A percentile compares a stretch with the other conserved stretches of the same genome.
Evolutionary conservation across 306 rosid genomes (phyloP).

Genomic region (Inga laurina): DNA sequence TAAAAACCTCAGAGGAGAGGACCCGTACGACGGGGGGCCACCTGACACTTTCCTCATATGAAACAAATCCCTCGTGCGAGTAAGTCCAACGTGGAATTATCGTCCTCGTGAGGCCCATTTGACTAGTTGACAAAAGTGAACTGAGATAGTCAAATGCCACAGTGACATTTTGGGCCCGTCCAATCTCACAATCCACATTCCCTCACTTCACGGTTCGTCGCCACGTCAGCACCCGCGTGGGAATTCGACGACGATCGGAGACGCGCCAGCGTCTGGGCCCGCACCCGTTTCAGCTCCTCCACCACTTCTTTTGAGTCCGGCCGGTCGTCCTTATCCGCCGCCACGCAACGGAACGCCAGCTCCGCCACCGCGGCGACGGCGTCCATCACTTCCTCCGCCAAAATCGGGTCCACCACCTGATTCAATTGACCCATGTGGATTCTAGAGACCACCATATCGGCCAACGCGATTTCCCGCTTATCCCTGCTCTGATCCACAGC

Average conservation of each 20-base stretch:
- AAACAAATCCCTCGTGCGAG: slow-evolving; percentile 36
- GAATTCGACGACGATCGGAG: slow-evolving; percentile 27
- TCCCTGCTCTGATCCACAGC: slow-evolving; percentile 85
- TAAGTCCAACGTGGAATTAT: slow-evolving; percentile 19
- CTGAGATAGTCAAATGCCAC: slow-evolving; percentile 54
- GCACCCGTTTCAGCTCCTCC: slow-evolving; percentile 64
- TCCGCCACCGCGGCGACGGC: slow-evolving; percentile 71
- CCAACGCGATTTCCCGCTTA: slow-evolving; percentile 76
- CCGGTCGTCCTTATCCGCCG: slow-evolving; percentile 89
- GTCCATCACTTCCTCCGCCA: slow-evolving; percentile 42
- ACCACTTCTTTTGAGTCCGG: slow-evolving; percentile 87
- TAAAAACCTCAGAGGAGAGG: neutral
- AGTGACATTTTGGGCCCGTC: slow-evolving; percentile 32
- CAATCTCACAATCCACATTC: slow-evolving; percentile 16
- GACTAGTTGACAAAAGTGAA: slow-evolving; percentile 28
- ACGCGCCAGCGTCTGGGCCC: slow-evolving; percentile 47
- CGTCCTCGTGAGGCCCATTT: slow-evolving; percentile 19
- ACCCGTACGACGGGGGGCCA: slow-evolving; percentile 22
- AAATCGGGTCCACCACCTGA: slow-evolving; percentile 72
- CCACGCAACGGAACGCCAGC: slow-evolving; percentile 91
- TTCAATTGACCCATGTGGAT: slow-evolving; percentile 81
- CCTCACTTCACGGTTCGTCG: slow-evolving; percentile 32
- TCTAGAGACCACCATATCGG: slow-evolving; percentile 81
- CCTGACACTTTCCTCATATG: slow-evolving; percentile 31
- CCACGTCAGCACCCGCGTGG: slow-evolving; percentile 43